Evolutionary conservation across 768 basidiomycete species (phyloP).

Genomic region (Rhodosporidiobolus odoratus): DNA sequence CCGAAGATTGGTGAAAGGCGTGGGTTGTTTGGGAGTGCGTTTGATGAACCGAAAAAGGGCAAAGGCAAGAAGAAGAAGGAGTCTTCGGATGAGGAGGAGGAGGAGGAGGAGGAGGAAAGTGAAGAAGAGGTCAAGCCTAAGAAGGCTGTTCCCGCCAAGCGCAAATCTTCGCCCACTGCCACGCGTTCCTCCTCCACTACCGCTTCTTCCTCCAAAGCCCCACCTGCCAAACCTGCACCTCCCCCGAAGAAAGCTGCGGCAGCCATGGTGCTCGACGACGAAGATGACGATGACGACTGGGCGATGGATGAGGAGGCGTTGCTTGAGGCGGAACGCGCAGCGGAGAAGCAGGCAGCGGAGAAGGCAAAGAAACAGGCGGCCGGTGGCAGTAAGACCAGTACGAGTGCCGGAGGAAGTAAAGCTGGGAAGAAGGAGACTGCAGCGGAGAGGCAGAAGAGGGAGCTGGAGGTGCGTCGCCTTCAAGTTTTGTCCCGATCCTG

Average conservation of each 20-base stretch:
- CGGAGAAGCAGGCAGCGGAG: not conserved
- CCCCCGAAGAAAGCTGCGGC: not conserved
- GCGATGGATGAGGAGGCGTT: conserved; percentile 20
- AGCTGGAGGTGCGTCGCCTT: conserved; percentile 24
- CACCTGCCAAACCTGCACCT: not conserved
- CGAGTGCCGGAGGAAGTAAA: not conserved
- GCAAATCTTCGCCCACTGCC: conserved; percentile 28
- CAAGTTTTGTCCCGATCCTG: not conserved
- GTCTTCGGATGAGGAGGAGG: not conserved
- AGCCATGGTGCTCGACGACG: not conserved
- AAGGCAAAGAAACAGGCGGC: not conserved
- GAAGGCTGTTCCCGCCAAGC: conserved; percentile 23
- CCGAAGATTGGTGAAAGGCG: conserved; percentile 12
- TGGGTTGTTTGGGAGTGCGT: conserved; percentile 1
- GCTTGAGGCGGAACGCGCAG: not conserved
- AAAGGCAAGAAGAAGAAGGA: conserved; percentile 11
- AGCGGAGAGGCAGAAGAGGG: conserved; percentile 20
- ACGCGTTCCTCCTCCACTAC: not conserved
- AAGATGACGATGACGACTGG: not conserved
- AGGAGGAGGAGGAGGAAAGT: not conserved
- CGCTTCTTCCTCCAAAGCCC: not conserved
- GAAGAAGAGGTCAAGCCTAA: conserved; percentile 24
- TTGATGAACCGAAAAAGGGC: not conserved
- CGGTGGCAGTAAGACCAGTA: not conserved
- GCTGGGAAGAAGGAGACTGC: not conserved